phyloP scores from a whole-genome alignment of 495 filamentous ascomycete species.

The Aspergillus affinis region DNA sequence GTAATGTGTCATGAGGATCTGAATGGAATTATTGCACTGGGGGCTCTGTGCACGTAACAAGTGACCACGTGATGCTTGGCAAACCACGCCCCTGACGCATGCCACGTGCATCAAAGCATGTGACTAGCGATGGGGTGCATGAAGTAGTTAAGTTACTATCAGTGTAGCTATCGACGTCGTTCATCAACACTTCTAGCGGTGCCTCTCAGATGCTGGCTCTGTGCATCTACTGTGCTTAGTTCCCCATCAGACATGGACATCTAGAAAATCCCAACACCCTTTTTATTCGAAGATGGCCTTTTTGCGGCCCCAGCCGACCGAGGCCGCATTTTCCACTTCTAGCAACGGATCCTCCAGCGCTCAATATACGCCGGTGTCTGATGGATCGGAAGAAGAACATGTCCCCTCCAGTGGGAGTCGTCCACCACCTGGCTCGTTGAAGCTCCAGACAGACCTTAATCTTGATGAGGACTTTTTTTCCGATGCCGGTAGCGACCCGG shows the following conservation, averaged over 20 bases:
- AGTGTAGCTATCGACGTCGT: no score
- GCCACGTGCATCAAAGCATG: not conserved
- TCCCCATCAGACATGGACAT: not conserved
- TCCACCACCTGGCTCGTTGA: constrained; percentile 24
- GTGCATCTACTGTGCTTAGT: not conserved
- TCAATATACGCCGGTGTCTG: constrained; percentile 40
- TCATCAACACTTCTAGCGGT: not conserved
- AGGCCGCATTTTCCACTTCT: constrained; percentile 26
- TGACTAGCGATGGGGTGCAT: not conserved
- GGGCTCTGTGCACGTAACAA: not conserved
- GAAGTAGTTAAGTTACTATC: no score
- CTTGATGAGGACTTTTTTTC: constrained; percentile 14
- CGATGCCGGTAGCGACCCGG: constrained; percentile 22
- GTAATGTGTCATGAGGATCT: not conserved
- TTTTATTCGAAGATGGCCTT: constrained; percentile 23
- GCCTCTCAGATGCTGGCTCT: not conserved
- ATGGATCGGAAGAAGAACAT: constrained; percentile 33
- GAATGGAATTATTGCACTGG: not conserved
- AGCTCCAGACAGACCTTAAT: constrained; percentile 40
- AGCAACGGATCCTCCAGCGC: constrained; percentile 31
- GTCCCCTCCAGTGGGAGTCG: constrained; percentile 16
- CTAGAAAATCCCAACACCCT: not conserved
- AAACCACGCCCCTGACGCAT: not conserved
- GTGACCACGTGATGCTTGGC: not conserved
- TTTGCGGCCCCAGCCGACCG: constrained; percentile 27